A percentile compares a stretch with the other conserved stretches of the same genome.
Evolutionary conservation across 2,329 filamentous ascomycete species (phyloP).

Genomic region (Cladosporium phlei): DNA sequence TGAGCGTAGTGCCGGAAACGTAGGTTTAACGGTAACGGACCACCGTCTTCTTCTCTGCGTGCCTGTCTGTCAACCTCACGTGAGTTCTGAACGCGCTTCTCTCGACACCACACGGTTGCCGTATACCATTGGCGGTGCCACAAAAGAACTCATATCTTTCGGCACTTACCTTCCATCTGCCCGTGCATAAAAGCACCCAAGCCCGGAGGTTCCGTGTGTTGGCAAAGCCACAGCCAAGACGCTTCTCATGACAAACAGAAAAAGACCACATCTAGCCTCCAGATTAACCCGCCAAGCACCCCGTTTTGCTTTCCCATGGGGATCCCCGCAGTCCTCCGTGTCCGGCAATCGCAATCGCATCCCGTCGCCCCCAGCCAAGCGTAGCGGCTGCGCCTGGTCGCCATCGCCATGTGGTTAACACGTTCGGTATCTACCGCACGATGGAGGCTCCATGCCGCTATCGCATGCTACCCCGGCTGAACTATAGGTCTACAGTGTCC

Average conservation of each 20-base stretch:
- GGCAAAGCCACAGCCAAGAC: conserved; percentile 1
- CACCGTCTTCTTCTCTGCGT: not conserved
- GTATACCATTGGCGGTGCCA: not conserved
- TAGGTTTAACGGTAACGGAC: not conserved
- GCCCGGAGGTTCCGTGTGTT: not conserved
- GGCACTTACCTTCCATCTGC: not conserved
- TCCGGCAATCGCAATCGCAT: not conserved
- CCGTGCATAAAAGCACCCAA: not conserved
- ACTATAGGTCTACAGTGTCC: not conserved
- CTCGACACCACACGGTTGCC: not conserved
- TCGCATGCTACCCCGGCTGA: not conserved
- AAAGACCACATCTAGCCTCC: not conserved
- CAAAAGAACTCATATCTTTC: not conserved
- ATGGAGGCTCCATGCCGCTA: not conserved
- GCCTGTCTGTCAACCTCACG: not conserved
- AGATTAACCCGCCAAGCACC: not conserved
- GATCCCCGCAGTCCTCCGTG: not conserved
- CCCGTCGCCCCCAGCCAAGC: not conserved
- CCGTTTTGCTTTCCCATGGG: not conserved
- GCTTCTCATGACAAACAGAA: not conserved
- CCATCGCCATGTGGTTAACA: not conserved
- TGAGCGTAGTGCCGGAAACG: not conserved
- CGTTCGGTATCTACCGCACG: not conserved
- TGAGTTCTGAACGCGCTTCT: not conserved
- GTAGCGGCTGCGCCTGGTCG: not conserved